phyloP scores from a whole-genome alignment of 2,329 filamentous ascomycete species.

The Trichoderma breve region DNA sequence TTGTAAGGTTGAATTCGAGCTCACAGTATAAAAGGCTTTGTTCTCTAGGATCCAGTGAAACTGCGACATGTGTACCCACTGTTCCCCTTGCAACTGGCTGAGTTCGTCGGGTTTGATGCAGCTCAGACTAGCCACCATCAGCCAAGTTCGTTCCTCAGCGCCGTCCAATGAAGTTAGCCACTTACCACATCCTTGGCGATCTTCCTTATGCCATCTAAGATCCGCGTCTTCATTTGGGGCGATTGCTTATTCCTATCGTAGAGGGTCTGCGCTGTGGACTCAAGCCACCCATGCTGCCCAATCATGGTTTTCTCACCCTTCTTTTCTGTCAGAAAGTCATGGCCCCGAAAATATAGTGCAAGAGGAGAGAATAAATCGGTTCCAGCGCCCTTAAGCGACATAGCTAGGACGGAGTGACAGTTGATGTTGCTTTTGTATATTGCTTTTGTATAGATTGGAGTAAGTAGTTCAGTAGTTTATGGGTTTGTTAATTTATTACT shows the following conservation, averaged over 20 bases:
- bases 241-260: constrained; percentile 28
- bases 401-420: not conserved
- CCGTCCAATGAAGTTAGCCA: not conserved
- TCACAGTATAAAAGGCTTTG: constrained; percentile 60
- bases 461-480: too few species aligned
- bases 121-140: constrained; percentile 35
- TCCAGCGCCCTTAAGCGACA: not conserved
- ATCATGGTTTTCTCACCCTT: constrained; percentile 52
- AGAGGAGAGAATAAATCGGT: constrained; percentile 43
- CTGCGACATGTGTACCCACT: constrained; percentile 36
- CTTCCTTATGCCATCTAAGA: constrained; percentile 49
- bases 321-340: constrained; percentile 39
- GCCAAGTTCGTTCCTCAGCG: not conserved
- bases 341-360: constrained; percentile 41
- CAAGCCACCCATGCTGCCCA: constrained; percentile 57
- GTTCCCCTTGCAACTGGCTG: constrained; percentile 33
- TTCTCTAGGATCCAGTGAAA: constrained; percentile 55
- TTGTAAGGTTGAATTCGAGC: constrained; percentile 54
- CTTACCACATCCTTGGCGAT: constrained; percentile 55
- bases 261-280: constrained; percentile 37
- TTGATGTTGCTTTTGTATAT: too few species aligned
- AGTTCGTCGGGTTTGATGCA: constrained; percentile 34
- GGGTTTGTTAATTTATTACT: too few species aligned
- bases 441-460: too few species aligned
- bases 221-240: constrained; percentile 39